Conservation (phyloP, 1,139 yeast genomes). For the Saccharomyces hybrid region DNA sequence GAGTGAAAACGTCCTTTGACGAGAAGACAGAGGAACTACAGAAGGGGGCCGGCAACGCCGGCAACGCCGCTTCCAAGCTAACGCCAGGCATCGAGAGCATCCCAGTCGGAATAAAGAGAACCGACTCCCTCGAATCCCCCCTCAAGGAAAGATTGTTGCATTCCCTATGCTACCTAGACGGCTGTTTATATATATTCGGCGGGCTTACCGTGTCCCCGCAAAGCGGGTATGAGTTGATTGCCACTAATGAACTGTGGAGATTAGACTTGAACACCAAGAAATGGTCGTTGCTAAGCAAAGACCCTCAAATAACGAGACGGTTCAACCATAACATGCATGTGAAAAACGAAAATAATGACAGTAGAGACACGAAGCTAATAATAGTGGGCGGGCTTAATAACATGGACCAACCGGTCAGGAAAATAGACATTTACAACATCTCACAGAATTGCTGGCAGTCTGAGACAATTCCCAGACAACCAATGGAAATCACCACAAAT, state of each 20-base stretch:
- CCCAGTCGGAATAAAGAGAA: too few relatives aligned
- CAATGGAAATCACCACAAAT: slow-evolving; percentile 17
- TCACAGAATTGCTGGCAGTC: slow-evolving; percentile 43
- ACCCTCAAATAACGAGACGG: slow-evolving; percentile 35
- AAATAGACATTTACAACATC: slow-evolving; percentile 48
- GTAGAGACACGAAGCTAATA: slow-evolving; percentile 48
- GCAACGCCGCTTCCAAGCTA: not conserved
- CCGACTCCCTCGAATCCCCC: not conserved
- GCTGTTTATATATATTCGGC: slow-evolving; percentile 53
- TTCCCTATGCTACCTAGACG: slow-evolving; percentile 45
- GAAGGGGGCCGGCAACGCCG: not conserved
- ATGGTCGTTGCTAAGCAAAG: slow-evolving; percentile 51
- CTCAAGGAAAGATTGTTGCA: slow-evolving; percentile 58
- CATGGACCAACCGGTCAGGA: slow-evolving; percentile 37
- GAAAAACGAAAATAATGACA: slow-evolving; percentile 37
- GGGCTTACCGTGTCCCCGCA: slow-evolving; percentile 41
- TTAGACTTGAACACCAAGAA: slow-evolving; percentile 44
- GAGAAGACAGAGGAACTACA: slow-evolving; percentile 2
- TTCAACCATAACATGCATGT: slow-evolving; percentile 48
- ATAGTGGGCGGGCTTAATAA: slow-evolving; percentile 56
- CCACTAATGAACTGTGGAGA: slow-evolving; percentile 64
- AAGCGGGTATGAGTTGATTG: slow-evolving; percentile 35
- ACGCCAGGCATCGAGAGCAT: too few relatives aligned
- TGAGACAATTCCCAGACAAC: slow-evolving; percentile 15
- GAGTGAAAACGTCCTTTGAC: slow-evolving; percentile 30